These are phyloP conservation scores for Colletotrichum caudatum DNA, from an alignment of 2,329 filamentous ascomycete genomes.

Conservation along the genomic window DNA sequence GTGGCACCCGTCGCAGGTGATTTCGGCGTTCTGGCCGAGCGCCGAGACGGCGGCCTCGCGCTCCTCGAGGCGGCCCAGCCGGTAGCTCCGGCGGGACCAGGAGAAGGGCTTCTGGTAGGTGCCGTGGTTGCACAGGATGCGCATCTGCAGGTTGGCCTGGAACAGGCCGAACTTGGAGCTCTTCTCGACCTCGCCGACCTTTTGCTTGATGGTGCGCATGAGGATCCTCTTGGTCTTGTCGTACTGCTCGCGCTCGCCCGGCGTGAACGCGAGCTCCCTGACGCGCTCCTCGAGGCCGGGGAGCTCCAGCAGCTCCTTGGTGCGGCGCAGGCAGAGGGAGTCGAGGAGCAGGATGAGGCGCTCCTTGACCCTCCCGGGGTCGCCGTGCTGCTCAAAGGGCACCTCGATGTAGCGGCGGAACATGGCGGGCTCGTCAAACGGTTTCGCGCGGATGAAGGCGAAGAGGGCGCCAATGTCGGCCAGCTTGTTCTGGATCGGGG, in stretches of 20 bases:
- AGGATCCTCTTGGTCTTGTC: constrained; percentile 52
- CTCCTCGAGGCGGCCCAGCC: constrained; percentile 47
- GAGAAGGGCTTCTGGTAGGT: constrained; percentile 60
- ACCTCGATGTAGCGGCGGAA: constrained; percentile 59
- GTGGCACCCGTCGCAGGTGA: constrained; percentile 49
- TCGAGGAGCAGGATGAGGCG: constrained; percentile 52
- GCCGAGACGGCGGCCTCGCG: constrained; percentile 46
- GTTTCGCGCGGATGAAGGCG: constrained; percentile 58
- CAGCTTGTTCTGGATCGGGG: constrained; percentile 66
- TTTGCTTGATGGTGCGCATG: constrained; percentile 53
- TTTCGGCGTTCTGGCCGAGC: constrained; percentile 45
- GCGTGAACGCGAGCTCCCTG: constrained; percentile 50
- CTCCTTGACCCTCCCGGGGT: constrained; percentile 43
- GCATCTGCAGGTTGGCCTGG: constrained; percentile 59
- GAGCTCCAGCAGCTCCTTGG: constrained; percentile 55
- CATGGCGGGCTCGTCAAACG: constrained; percentile 54
- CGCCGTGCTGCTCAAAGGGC: constrained; percentile 51
- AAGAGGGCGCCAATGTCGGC: constrained; percentile 65
- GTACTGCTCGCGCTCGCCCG: constrained; percentile 50
- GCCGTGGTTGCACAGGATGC: constrained; percentile 63
- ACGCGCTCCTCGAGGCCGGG: constrained; percentile 46
- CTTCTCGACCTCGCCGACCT: constrained; percentile 51
- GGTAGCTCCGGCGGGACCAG: constrained; percentile 51
- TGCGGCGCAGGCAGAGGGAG: constrained; percentile 57
- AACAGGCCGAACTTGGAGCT: constrained; percentile 58